Evolutionary conservation across 192 early-diverging fungal genomes (phyloP).

Genomic region (Piromyces sp.): DNA sequence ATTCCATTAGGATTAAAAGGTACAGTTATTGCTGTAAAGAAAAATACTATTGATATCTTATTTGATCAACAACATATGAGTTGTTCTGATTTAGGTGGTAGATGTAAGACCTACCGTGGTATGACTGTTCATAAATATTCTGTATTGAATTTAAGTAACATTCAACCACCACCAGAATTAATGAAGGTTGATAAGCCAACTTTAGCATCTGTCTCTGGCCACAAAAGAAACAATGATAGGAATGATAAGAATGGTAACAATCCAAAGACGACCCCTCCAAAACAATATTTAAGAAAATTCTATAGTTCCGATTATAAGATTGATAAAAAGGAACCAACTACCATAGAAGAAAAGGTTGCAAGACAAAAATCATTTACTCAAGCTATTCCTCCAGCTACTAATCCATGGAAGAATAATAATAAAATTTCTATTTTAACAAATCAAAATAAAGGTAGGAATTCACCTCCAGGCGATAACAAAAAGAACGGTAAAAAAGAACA

Average conservation of each 20-base stretch:
- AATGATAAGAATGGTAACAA: neutral
- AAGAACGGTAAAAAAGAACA: neutral
- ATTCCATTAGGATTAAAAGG: constrained; percentile 71
- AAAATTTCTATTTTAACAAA: neutral
- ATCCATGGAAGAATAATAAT: neutral
- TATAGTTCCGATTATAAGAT: neutral
- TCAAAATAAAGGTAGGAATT: neutral
- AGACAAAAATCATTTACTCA: neutral
- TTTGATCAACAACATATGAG: constrained; percentile 72
- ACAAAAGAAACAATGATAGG: neutral
- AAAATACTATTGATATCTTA: constrained; percentile 61
- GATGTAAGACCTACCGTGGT: constrained; percentile 60
- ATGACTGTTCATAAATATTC: constrained; percentile 38
- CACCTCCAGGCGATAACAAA: neutral
- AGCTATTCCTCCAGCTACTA: neutral
- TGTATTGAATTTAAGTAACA: constrained; percentile 54
- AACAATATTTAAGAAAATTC: neutral
- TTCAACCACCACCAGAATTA: constrained; percentile 21
- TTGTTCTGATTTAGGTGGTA: constrained; percentile 56
- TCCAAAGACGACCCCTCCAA: neutral
- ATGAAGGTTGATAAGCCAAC: neutral
- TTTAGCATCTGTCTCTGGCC: neutral
- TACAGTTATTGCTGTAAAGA: constrained; percentile 64
- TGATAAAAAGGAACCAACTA: neutral
- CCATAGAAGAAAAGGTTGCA: neutral